Evolutionary conservation across 345 rosid species (phyloP), one percentile per base, ranked within the genome.

Genomic region (Heritiera fomes): DNA sequence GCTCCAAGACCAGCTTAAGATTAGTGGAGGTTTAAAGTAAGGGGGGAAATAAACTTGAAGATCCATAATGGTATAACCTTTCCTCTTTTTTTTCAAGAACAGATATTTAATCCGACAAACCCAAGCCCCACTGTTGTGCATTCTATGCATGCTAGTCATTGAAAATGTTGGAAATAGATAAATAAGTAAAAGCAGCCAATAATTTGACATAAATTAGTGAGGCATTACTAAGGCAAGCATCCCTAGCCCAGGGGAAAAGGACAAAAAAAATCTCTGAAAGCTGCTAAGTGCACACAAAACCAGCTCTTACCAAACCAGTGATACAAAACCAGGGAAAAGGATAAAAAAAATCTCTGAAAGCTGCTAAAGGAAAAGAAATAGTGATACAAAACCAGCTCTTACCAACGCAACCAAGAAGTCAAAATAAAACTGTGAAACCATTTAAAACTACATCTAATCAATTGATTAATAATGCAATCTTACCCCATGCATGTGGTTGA

Each of bases 401-500:
- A 60, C 28, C 45, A 62, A 8, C 11, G 3, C 62, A 71, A 52
- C 47, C 28, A 17, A 50, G 45, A 71, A 52, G 61, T 50, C 2
- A 52, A 71, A 71, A 4, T 71, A 71, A 30, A 32, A 52, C 13
- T 1, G 3, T 52, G 23, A 50, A 34, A 52, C 75, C 17, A 34
- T 71, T 50, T 4, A 30, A 50, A 30, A 28, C 6, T 49, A 49
- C 6, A 49, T 47, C 41, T 13, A 12, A 9, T 32, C 23, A 52
- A 52, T 53, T 72, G 75, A 53, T 10, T 9, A 53, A 52, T 18
- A 60, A 14, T 55, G 52, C 20, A 9, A 6, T 53, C 84, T 83
- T 84, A 90, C 95, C 84, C 75, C 87, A 41, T 69, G 79, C 55
- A 75, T 75, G 14, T 13, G 77, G 60, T 64, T 76, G 67, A 68